phyloP scores from a whole-genome alignment of 305 asterid genomes.

The Ilex paraguariensis region DNA sequence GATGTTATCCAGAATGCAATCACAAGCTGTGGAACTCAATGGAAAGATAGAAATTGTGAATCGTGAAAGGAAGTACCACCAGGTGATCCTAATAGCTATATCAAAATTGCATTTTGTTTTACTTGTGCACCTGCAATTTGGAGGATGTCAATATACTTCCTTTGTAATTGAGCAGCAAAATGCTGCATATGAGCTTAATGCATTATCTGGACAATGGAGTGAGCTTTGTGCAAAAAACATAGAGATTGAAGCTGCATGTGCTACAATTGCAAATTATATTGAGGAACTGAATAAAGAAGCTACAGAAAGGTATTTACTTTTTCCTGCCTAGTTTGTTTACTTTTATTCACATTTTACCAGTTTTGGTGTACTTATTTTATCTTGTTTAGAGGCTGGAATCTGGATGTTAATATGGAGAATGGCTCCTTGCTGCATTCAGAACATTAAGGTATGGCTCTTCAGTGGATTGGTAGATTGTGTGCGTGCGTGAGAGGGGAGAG shows the following conservation, averaged over 20 bases:
- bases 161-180: constrained; percentile 60
- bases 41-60: constrained; percentile 75
- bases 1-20: constrained; percentile 51
- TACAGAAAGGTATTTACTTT: constrained; percentile 43
- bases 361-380: constrained; percentile 12
- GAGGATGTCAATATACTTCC: not conserved
- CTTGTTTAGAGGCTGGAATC: constrained; percentile 60
- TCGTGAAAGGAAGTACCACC: constrained; percentile 96
- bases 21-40: constrained; percentile 66
- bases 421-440: constrained; percentile 28
- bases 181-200: constrained; percentile 85
- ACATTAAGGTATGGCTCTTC: constrained; percentile 31
- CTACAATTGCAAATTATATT: constrained; percentile 48
- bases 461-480: too few species aligned
- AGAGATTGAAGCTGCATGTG: constrained; percentile 84
- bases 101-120: not conserved
- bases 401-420: constrained; percentile 52
- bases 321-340: constrained; percentile 6
- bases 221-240: constrained; percentile 85
- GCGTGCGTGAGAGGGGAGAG: too few species aligned
- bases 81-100: constrained; percentile 43
- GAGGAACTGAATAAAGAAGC: constrained; percentile 63
- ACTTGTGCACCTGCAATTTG: not conserved
- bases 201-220: constrained; percentile 88
- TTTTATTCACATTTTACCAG: constrained; percentile 1